Conservation (phyloP, 306 rosid species). For the Macrotyloma uniflorum region DNA sequence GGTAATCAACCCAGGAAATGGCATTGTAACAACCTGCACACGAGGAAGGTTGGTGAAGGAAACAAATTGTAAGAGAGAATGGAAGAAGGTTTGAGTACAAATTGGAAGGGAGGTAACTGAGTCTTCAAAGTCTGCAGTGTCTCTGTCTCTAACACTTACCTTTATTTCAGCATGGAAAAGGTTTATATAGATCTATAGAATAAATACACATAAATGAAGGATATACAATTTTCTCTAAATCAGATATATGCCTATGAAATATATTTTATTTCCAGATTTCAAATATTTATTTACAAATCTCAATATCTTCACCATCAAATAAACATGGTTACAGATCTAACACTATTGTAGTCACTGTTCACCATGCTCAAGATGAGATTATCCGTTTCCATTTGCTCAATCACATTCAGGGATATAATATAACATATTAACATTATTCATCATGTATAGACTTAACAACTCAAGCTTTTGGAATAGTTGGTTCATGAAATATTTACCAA, state of each 20-base stretch:
- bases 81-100: not conserved
- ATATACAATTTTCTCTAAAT: too few species aligned
- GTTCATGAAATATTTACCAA: constrained; percentile 5
- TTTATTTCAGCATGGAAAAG: not conserved
- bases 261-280: too few species aligned
- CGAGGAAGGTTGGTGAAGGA: not conserved
- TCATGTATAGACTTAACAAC: not conserved
- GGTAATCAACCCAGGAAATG: not conserved
- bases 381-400: not conserved
- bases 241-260: too few species aligned
- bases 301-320: constrained; percentile 12
- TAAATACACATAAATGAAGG: too few species aligned
- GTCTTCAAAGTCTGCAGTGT: not conserved
- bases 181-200: too few species aligned
- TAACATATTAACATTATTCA: not conserved
- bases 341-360: not conserved
- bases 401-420: constrained; percentile 1
- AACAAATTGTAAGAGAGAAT: not conserved
- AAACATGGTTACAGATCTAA: constrained; percentile 6
- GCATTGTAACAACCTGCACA: not conserved
- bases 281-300: not conserved
- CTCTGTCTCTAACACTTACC: not conserved
- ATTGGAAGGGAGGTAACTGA: not conserved
- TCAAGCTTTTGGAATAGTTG: not conserved
- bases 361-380: constrained; percentile 24